Evolutionary conservation across 352 stramenopile genomes (phyloP).

Genomic region (Phytophthora sansomeana): DNA sequence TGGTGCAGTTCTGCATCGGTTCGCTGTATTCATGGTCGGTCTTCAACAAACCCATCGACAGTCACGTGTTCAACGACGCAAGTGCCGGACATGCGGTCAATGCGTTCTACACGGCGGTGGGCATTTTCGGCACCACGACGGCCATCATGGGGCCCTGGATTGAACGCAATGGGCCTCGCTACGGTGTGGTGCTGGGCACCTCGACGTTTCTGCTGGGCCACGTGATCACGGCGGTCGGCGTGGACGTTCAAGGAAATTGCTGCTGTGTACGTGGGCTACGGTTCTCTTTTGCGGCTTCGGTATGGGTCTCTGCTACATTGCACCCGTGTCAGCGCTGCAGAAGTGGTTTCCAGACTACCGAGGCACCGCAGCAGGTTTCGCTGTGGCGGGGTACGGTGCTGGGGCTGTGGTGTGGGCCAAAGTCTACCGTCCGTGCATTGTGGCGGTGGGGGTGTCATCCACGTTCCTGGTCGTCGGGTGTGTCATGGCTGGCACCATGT

Average conservation of each 20-base stretch:
- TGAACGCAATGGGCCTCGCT: slow-evolving; percentile 64
- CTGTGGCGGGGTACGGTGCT: slow-evolving; percentile 69
- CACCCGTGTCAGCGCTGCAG: slow-evolving; percentile 68
- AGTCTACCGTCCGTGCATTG: slow-evolving; percentile 64
- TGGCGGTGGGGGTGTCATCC: slow-evolving; percentile 53
- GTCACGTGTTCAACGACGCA: slow-evolving; percentile 48
- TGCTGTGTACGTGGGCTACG: slow-evolving; percentile 69
- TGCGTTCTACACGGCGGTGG: slow-evolving; percentile 76
- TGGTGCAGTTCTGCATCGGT: slow-evolving; percentile 78
- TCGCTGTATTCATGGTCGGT: slow-evolving; percentile 79
- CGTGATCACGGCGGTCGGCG: slow-evolving; percentile 51
- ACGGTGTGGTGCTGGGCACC: slow-evolving; percentile 58
- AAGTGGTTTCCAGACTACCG: slow-evolving; percentile 83
- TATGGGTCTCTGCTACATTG: slow-evolving; percentile 81
- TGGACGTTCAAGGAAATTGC: slow-evolving; percentile 54
- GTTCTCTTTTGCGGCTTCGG: slow-evolving; percentile 70
- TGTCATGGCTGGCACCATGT: slow-evolving; percentile 55
- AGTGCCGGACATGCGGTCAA: slow-evolving; percentile 64
- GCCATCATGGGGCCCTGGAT: slow-evolving; percentile 82
- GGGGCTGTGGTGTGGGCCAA: slow-evolving; percentile 71
- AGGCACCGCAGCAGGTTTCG: slow-evolving; percentile 70
- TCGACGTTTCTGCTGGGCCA: slow-evolving; percentile 58
- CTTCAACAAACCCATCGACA: slow-evolving; percentile 76
- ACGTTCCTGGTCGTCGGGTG: slow-evolving; percentile 60
- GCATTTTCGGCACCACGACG: slow-evolving; percentile 64